Base-by-base conservation (phyloP, 2,329 filamentous ascomycete species). In the Penicillium italicum region DNA sequence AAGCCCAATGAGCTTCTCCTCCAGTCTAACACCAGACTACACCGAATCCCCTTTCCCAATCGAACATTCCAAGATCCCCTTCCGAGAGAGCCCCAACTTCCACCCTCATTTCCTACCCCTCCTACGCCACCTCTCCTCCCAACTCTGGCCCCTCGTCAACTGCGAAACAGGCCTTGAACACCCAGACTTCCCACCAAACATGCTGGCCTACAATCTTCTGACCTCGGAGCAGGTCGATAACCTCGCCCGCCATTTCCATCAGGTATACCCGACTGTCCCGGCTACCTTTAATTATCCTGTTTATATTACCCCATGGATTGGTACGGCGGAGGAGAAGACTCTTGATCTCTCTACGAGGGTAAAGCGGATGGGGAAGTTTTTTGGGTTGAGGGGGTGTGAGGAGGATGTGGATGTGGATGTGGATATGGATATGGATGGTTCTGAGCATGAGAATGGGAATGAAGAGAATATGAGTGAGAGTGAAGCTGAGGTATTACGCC, bases 161-260 rank as follows among this genome's bases (percentile, higher is more conserved):
- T 65, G 70, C 53, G 67, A 66, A 2, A 75, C 69, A 0, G 75
- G 72, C 36, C 62, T 61, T 14, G 38, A 63, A 1, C 73, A 77
- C 59, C 74, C 74, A 0, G 55, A 65, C 5, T 78, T 77, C 57
- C 76, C 76, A 0, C 47, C 16, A 2, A 72, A 62, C 0, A 46
- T 77, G 3, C 63, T 78, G 0, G 63, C 73, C 20, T 78, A 71
- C 60, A 71, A 77, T 52, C 67, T 78, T 8, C 69, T 79, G 30
- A 76, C 75, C 1, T 64, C 68, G 11, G 38, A 56, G 1, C 72
- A 77, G 58, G 68, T 77, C 3, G 75, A 78, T 52, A 57, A 64
- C n/a, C 69, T 79, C 0, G 75, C 76, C 11, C 54, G 65, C 0
- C 70, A 74, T 60, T 79, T 74, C 56, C 74, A 79, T 54, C 76